Conservation (phyloP, 768 basidiomycete species). For the Auricularia sp. region DNA sequence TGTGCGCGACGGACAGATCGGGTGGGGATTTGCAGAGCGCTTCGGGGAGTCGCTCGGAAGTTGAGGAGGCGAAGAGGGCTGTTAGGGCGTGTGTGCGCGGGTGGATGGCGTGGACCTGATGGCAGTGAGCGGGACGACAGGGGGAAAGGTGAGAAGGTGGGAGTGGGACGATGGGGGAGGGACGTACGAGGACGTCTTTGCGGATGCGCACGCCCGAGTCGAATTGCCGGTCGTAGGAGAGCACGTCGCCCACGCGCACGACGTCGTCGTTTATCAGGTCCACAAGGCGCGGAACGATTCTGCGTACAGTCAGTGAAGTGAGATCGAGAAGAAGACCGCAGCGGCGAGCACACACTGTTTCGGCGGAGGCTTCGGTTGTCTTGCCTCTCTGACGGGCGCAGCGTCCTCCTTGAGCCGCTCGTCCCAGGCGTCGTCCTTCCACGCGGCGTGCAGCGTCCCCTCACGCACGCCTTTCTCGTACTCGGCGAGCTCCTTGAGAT, state of each 20-base stretch:
- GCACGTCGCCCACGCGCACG: background rate
- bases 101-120: background rate
- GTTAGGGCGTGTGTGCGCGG: background rate
- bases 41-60: background rate
- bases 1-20: background rate
- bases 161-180: no score
- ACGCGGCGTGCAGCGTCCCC: background rate
- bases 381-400: background rate
- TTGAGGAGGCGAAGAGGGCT: background rate
- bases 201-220: background rate
- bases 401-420: background rate
- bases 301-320: background rate
- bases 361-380: background rate
- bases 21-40: background rate
- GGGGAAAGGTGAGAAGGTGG: background rate
- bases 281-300: background rate
- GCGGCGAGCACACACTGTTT: background rate
- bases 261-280: background rate
- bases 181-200: background rate
- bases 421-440: background rate
- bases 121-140: background rate
- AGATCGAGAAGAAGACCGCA: background rate
- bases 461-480: background rate
- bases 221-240: background rate
- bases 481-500: background rate